Percentiles rank a stretch among this genome's conserved stretches.
Evolutionary conservation across 371 early-diverging fungal genomes (phyloP).

Genomic region (Lichtheimia corymbifera): DNA sequence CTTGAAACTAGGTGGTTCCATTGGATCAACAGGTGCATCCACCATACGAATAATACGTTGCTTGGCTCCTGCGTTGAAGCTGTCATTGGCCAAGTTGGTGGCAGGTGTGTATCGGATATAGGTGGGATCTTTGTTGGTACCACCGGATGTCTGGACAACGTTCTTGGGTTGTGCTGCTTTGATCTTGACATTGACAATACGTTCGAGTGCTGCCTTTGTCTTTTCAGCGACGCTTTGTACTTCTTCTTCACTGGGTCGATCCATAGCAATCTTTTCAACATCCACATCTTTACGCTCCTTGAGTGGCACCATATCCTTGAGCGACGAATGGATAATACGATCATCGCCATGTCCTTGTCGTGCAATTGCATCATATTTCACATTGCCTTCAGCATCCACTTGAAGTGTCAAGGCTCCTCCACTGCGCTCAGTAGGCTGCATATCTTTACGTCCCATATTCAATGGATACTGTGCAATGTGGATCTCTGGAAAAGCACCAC

Average conservation of each 20-base stretch:
- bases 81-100: constrained; percentile 55
- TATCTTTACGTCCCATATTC: constrained; percentile 84
- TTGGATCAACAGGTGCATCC: constrained; percentile 93
- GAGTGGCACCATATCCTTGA: constrained; percentile 82
- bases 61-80: constrained; percentile 66
- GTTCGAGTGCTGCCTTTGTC: constrained; percentile 86
- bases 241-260: constrained; percentile 79
- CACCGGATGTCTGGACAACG: constrained; percentile 44
- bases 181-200: constrained; percentile 81
- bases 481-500: constrained; percentile 96
- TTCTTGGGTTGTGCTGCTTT: constrained; percentile 71
- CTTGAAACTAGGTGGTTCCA: constrained; percentile 93
- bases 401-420: constrained; percentile 83
- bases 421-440: constrained; percentile 36
- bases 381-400: constrained; percentile 87
- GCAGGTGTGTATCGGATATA: constrained; percentile 92
- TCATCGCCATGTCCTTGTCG: constrained; percentile 74
- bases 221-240: constrained; percentile 85
- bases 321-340: constrained; percentile 80
- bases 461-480: constrained; percentile 89
- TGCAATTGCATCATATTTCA: constrained; percentile 89
- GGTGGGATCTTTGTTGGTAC: constrained; percentile 70
- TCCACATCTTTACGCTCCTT: constrained; percentile 75
- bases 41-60: constrained; percentile 92
- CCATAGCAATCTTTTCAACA: constrained; percentile 67